phyloP scores from a whole-genome alignment of 2,329 filamentous ascomycete genomes.

The Aspergillus novofumigatus region DNA sequence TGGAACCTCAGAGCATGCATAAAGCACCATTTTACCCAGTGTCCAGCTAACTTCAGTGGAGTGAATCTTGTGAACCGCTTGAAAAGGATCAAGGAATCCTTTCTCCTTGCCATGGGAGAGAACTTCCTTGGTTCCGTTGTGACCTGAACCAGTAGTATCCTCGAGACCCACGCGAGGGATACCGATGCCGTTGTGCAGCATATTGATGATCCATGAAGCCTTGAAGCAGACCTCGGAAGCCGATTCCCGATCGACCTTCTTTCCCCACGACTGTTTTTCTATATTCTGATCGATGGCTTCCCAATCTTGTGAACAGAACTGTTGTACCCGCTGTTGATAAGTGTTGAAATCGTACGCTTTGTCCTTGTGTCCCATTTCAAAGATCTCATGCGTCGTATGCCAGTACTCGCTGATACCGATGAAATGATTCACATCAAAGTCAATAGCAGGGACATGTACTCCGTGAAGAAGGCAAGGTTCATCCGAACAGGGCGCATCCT shows the following conservation, averaged over 20 bases:
- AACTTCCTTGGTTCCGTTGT: conserved; percentile 70
- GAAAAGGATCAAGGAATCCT: conserved; percentile 79
- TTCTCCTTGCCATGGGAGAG: conserved; percentile 66
- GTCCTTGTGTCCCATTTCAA: conserved; percentile 69
- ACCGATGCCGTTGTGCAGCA: conserved; percentile 92
- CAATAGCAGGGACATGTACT: conserved; percentile 88
- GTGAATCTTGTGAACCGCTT: conserved; percentile 87
- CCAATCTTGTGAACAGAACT: conserved; percentile 87
- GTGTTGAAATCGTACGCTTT: conserved; percentile 85
- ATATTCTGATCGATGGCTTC: conserved; percentile 65
- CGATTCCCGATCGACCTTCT: conserved; percentile 67
- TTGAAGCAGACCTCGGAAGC: conserved; percentile 94
- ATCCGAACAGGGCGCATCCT: conserved; percentile 78
- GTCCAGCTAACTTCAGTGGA: conserved; percentile 96
- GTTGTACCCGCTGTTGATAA: conserved; percentile 78
- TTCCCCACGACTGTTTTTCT: conserved; percentile 63
- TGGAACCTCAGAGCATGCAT: conserved; percentile 83
- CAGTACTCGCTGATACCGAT: conserved; percentile 97
- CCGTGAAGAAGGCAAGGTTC: conserved; percentile 86
- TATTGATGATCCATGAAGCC: conserved; percentile 94
- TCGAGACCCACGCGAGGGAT: conserved; percentile 82
- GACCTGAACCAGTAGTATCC: conserved; percentile 47
- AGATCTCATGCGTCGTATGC: conserved; percentile 96
- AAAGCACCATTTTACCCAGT: conserved; percentile 90
- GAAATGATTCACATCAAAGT: conserved; percentile 97